These are phyloP conservation scores for Liriodendron chinense DNA, from an alignment of 164 flowering plant genomes.

Conservation along the genomic window DNA sequence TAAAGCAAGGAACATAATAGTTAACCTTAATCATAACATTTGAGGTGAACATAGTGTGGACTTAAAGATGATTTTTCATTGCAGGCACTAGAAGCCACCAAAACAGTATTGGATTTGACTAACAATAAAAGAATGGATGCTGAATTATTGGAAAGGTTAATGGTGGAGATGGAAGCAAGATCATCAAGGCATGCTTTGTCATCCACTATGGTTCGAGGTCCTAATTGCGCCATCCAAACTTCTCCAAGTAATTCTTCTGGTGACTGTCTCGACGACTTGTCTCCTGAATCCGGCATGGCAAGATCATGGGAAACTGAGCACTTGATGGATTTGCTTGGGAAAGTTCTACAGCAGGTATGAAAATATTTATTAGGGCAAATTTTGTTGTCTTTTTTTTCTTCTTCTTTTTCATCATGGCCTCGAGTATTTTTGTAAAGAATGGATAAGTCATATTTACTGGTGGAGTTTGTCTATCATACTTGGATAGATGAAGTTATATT, in stretches of 20 bases:
- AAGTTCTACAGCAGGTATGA: conserved; percentile 62
- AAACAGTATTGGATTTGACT: conserved; percentile 62
- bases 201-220: background rate
- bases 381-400: background rate
- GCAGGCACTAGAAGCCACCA: conserved; percentile 80
- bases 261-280: conserved; percentile 10
- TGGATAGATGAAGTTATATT: background rate
- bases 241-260: conserved; percentile 13
- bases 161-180: conserved; percentile 56
- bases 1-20: no score
- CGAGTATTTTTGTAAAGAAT: background rate
- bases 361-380: background rate
- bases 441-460: background rate
- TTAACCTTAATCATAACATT: no score
- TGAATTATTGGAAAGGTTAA: conserved; percentile 56
- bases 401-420: background rate
- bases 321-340: conserved; percentile 61
- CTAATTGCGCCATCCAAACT: conserved; percentile 5
- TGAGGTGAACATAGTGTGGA: no score
- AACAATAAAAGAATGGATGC: conserved; percentile 55
- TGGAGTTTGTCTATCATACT: background rate
- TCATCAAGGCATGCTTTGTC: conserved; percentile 19
- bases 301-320: conserved; percentile 49
- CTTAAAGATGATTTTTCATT: background rate
- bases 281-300: conserved; percentile 19